phyloP scores from a whole-genome alignment of 305 asterid species.

The Solanum chacoense region DNA sequence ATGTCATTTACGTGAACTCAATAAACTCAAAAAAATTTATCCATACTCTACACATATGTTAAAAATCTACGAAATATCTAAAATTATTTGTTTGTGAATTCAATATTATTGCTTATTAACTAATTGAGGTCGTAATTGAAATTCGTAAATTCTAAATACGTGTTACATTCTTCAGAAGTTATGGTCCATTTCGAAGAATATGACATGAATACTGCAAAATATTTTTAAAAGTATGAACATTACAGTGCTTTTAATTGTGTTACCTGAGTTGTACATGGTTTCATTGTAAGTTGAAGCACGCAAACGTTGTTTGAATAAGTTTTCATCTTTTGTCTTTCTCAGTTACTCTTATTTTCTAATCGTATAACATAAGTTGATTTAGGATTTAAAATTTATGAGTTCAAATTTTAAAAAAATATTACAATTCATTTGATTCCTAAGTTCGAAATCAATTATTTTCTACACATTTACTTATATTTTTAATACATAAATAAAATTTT shows the following conservation, averaged over 20 bases:
- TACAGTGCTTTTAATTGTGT: not conserved
- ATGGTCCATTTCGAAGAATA: not conserved
- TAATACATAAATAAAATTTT: not conserved
- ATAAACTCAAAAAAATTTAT: not conserved
- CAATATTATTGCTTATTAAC: not conserved
- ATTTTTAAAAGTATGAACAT: not conserved
- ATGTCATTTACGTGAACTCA: too few species aligned
- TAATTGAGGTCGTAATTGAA: not conserved
- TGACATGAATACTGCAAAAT: not conserved
- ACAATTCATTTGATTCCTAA: not conserved
- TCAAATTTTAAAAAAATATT: not conserved
- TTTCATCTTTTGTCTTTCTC: not conserved
- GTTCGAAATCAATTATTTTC: not conserved
- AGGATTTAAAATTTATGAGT: not conserved
- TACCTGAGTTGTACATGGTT: not conserved
- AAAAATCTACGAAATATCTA: rapidly evolving
- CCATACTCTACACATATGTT: rapidly evolving
- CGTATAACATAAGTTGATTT: not conserved
- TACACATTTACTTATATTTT: not conserved
- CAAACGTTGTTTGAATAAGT: not conserved
- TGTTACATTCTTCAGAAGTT: not conserved
- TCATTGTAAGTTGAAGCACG: not conserved
- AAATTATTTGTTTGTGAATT: not conserved
- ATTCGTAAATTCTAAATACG: not conserved
- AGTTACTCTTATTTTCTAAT: not conserved